phyloP scores from a whole-genome alignment of 768 basidiomycete species.

The Xerocomus brunneocitrinus region DNA sequence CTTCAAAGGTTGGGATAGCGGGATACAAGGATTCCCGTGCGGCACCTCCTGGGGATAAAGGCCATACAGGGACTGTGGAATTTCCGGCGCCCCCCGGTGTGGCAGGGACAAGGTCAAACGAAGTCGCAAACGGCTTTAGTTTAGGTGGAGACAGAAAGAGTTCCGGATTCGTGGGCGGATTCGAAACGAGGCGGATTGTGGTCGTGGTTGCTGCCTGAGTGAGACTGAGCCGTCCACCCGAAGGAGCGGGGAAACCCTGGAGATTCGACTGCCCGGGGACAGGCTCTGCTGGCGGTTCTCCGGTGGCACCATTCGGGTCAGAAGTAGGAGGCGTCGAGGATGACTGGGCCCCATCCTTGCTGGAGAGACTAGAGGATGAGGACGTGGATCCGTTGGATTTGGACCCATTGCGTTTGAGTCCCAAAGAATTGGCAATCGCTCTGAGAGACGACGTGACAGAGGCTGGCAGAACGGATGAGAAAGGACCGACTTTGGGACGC shows the following conservation, averaged over 20 bases:
- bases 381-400: conserved; percentile 16
- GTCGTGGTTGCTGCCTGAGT: conserved; percentile 44
- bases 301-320: conserved; percentile 14
- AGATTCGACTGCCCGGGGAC: conserved; percentile 58
- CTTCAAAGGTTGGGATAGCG: conserved; percentile 32
- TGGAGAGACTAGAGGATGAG: conserved; percentile 30
- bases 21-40: conserved; percentile 37
- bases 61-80: conserved; percentile 34
- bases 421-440: conserved; percentile 71
- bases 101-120: conserved; percentile 62
- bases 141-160: conserved; percentile 48
- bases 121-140: conserved; percentile 60
- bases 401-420: conserved; percentile 50
- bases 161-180: conserved; percentile 18
- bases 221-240: conserved; percentile 57
- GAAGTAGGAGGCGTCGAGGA: conserved; percentile 30
- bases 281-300: conserved; percentile 36
- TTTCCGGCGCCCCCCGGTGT: conserved; percentile 39
- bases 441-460: conserved; percentile 72
- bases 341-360: conserved; percentile 14
- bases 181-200: conserved; percentile 45
- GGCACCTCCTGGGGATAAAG: conserved; percentile 33
- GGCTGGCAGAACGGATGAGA: conserved; percentile 32
- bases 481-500: background rate
- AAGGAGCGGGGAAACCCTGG: conserved; percentile 57